phyloP scores from a whole-genome alignment of 2,329 filamentous ascomycete genomes.

The Diaporthe citriasiana region DNA sequence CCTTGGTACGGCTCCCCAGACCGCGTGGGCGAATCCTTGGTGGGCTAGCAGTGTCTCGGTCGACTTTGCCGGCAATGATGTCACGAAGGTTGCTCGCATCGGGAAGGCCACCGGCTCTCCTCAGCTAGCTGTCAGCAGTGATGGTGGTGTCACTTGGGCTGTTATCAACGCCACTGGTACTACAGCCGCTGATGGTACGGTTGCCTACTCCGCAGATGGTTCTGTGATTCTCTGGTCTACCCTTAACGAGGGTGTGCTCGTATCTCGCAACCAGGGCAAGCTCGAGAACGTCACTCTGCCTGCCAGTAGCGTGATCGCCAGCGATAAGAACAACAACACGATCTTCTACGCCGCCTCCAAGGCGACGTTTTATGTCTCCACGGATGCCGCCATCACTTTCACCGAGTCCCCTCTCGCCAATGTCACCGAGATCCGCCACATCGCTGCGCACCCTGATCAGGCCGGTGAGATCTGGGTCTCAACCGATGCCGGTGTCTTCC shows the following conservation, averaged over 20 bases:
- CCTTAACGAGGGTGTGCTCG: slow-evolving; percentile 56
- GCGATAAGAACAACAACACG: slow-evolving; percentile 66
- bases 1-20: slow-evolving; percentile 59
- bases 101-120: slow-evolving; percentile 60
- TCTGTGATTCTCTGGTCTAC: slow-evolving; percentile 65
- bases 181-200: slow-evolving; percentile 58
- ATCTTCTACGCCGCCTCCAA: slow-evolving; percentile 66
- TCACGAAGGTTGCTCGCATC: slow-evolving; percentile 63
- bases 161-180: slow-evolving; percentile 60
- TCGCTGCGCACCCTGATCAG: slow-evolving; percentile 68
- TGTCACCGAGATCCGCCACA: slow-evolving; percentile 64
- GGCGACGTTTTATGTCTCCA: slow-evolving; percentile 66
- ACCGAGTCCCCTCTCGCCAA: slow-evolving; percentile 53
- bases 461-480: slow-evolving; percentile 73
- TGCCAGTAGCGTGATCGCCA: slow-evolving; percentile 62
- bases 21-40: slow-evolving; percentile 61
- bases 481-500: slow-evolving; percentile 67
- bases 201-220: slow-evolving; percentile 66
- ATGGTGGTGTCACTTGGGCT: slow-evolving; percentile 66
- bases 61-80: slow-evolving; percentile 63
- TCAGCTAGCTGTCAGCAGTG: slow-evolving; percentile 62
- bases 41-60: slow-evolving; percentile 52
- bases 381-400: slow-evolving; percentile 63
- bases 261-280: slow-evolving; percentile 56
- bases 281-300: slow-evolving; percentile 63